Conservation (phyloP, 2,329 filamentous ascomycete genomes). For the Parastagonospora nodorum region DNA sequence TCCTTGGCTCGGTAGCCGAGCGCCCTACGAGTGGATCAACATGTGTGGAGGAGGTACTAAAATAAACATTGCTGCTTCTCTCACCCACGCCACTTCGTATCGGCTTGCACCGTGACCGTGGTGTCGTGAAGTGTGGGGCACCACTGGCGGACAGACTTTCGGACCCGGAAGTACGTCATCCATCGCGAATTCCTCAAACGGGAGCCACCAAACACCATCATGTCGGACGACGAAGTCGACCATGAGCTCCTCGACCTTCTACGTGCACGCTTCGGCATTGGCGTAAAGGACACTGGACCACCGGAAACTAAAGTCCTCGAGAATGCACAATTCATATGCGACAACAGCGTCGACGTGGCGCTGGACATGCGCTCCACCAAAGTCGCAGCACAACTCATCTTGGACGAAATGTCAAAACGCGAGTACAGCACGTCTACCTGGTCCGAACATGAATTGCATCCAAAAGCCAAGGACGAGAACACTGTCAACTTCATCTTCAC, state of each 20-base stretch:
- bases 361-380: constrained; percentile 84
- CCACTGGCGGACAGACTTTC: background rate
- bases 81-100: background rate
- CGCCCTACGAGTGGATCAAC: constrained; percentile 17
- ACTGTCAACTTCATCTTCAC: constrained; percentile 94
- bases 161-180: background rate
- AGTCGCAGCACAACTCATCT: constrained; percentile 78
- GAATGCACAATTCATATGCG: constrained; percentile 82
- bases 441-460: constrained; percentile 88
- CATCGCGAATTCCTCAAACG: background rate
- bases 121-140: background rate
- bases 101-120: background rate
- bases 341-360: constrained; percentile 92
- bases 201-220: constrained; percentile 45
- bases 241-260: constrained; percentile 85
- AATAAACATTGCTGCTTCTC: background rate
- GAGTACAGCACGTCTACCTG: constrained; percentile 83
- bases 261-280: constrained; percentile 74
- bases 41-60: background rate
- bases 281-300: constrained; percentile 58
- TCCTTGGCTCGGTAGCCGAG: constrained; percentile 28
- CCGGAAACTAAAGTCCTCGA: constrained; percentile 83
- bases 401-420: constrained; percentile 80
- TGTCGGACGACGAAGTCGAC: constrained; percentile 93
- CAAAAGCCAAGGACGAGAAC: constrained; percentile 76